Evolutionary conservation across 305 asterid species (phyloP), one percentile per base, ranked within the genome.

Genomic region (Fraxinus velutina): DNA sequence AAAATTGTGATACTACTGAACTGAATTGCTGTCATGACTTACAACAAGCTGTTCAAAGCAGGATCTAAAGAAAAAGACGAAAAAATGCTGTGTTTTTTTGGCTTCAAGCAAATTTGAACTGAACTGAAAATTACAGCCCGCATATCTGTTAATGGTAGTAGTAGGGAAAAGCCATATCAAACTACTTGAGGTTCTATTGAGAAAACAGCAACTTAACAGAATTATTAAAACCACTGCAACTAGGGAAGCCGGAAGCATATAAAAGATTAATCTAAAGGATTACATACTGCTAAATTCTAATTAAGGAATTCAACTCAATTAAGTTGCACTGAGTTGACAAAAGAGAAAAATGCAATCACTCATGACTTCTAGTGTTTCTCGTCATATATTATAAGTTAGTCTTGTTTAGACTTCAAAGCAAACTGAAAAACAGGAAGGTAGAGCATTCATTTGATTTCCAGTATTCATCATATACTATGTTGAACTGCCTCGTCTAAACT

Each of bases 161-260:
- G 21, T 70, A 30, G 24, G 44, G 64, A 50, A 76, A 44, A 27
- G 42, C 24, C 33, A 76, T 5, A 12, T 50, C 62, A 76, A 21
- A 22, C 44, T 70, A 70, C 44, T 70, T 32, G 44, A 30, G 75
- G 75, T 70, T 66, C 42, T 13, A 30, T 30, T 70, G 5, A 13
- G 22, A 70, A 70, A 15, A 32, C 2, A 0, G 13, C 3, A 70
- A 30, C 44, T 66, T 66, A 29, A 66, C 73, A 27, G 19, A 24
- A 30, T 2, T 27, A 13, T 24, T 66, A 66, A 29, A 10, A 68
- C 19, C n/a, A 68, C 8, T 4, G 70, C 72, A 34, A 6, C 73
- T 32, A 30, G 80, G 80, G 80, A 77, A 55, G 80, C 80, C 29
- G 80, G 80, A 77, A 55, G 80, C 80, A 47, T 30, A 76, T 5